These are phyloP conservation scores for Nemania sp. DNA, from an alignment of 2,329 filamentous ascomycete genomes.

Conservation along the genomic window DNA sequence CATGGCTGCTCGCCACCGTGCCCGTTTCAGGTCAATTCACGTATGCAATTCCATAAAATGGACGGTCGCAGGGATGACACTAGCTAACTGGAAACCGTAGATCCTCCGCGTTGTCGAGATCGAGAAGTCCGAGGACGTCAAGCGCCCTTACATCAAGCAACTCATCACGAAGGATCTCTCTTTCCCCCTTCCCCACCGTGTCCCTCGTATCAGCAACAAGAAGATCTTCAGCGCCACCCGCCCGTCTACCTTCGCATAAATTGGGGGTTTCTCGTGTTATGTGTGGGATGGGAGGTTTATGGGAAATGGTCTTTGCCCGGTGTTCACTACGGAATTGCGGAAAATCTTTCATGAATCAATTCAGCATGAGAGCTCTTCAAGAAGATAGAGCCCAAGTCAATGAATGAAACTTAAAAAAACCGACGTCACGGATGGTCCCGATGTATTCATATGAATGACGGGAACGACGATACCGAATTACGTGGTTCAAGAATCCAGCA, in stretches of 20 bases:
- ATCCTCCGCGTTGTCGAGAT: conserved; percentile 98
- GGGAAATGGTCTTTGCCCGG: conserved; percentile 58
- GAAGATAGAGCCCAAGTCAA: conserved; percentile 40
- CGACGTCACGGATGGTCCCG: conserved; percentile 4
- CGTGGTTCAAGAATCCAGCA: background rate
- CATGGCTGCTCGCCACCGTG: conserved; percentile 98
- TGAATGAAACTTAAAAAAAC: conserved; percentile 37
- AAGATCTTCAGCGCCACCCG: conserved; percentile 93
- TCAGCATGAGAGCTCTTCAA: conserved; percentile 55
- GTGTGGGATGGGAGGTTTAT: conserved; percentile 44
- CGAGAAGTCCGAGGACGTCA: conserved; percentile 91
- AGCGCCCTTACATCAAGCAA: conserved; percentile 99
- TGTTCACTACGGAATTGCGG: conserved; percentile 64
- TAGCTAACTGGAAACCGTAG: conserved; percentile 53
- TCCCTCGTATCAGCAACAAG: conserved; percentile 79
- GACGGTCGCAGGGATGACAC: background rate
- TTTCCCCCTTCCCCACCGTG: conserved; percentile 98
- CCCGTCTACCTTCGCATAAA: conserved; percentile 97
- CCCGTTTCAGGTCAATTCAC: conserved; percentile 97
- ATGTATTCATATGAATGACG: conserved; percentile 9
- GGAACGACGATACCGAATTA: background rate
- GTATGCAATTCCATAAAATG: conserved; percentile 59
- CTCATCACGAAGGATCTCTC: conserved; percentile 91
- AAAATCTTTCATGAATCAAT: conserved; percentile 61
- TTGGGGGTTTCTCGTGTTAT: conserved; percentile 52